Evolutionary conservation across 768 basidiomycete species (phyloP).

Genomic region (Hypholoma fasciculare): DNA sequence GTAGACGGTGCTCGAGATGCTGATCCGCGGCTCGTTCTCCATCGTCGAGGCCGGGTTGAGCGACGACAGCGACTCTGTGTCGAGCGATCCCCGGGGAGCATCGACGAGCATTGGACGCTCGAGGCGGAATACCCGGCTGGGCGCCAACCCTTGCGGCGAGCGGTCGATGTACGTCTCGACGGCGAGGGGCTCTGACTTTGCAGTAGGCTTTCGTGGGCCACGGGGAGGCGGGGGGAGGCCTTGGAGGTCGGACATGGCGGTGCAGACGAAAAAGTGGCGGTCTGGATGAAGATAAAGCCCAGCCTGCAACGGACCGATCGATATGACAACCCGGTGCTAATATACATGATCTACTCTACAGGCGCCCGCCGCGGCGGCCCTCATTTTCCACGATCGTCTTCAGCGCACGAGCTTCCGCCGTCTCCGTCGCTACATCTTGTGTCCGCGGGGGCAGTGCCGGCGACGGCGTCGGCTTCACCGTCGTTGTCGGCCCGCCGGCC

Average conservation of each 20-base stretch:
- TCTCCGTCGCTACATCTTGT: neutral
- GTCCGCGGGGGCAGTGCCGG: neutral
- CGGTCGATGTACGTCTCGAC: slow-evolving; percentile 49
- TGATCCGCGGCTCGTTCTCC: slow-evolving; percentile 36
- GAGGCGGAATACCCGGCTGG: neutral
- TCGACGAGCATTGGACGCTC: slow-evolving; percentile 35
- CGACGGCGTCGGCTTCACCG: neutral
- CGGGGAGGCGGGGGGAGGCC: neutral
- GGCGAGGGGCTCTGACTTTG: neutral
- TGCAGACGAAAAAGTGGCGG: too few relatives aligned
- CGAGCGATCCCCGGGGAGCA: slow-evolving; percentile 26
- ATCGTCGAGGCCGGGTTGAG: slow-evolving; percentile 30
- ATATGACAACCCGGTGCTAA: neutral
- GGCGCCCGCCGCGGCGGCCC: slow-evolving; percentile 25
- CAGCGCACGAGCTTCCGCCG: neutral
- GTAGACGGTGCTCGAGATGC: slow-evolving; percentile 43
- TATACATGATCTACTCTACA: neutral
- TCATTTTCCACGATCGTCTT: neutral
- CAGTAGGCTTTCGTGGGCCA: neutral
- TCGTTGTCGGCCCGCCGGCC: slow-evolving; percentile 1
- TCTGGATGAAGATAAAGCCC: too few relatives aligned
- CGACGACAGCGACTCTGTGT: slow-evolving; percentile 25
- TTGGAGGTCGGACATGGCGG: neutral
- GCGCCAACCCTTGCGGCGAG: slow-evolving; percentile 24
- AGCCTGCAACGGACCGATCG: too few relatives aligned